Evolutionary conservation across 768 basidiomycete species (phyloP).

Genomic region (Tylopilus intermedius): DNA sequence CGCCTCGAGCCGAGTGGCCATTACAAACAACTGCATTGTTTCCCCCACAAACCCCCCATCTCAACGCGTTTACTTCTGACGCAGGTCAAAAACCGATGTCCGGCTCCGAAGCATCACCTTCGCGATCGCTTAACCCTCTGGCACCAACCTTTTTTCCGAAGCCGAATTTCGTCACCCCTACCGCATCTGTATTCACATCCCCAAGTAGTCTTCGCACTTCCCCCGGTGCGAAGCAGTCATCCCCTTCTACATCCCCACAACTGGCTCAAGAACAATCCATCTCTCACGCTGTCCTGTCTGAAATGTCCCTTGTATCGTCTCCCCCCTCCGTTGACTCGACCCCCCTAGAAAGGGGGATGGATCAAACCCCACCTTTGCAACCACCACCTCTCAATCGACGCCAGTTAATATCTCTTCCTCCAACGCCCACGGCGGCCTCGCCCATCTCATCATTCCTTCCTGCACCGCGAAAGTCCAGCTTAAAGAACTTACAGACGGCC

Average conservation of each 20-base stretch:
- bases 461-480: slow-evolving; percentile 15
- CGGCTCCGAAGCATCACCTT: slow-evolving; percentile 4
- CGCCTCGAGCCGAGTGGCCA: neutral
- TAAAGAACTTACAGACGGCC: slow-evolving; percentile 26
- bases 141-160: slow-evolving; percentile 16
- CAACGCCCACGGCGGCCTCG: slow-evolving; percentile 26
- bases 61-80: neutral
- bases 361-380: slow-evolving; percentile 13
- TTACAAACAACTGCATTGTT: neutral
- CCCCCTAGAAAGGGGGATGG: slow-evolving; percentile 2
- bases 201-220: neutral
- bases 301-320: slow-evolving; percentile 13
- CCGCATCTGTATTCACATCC: neutral
- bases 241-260: neutral
- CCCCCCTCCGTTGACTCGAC: slow-evolving; percentile 11
- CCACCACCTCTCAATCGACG: slow-evolving; percentile 29
- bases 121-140: slow-evolving; percentile 17
- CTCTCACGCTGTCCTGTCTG: neutral
- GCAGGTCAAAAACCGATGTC: neutral
- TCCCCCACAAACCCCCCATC: neutral
- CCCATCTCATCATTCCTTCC: slow-evolving; percentile 15
- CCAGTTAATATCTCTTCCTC: slow-evolving; percentile 31
- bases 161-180: neutral
- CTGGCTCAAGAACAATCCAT: neutral
- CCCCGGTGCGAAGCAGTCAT: neutral